Evolutionary conservation across 2,329 filamentous ascomycete genomes (phyloP).

Genomic region (Clarireedia homoeocarpa): DNA sequence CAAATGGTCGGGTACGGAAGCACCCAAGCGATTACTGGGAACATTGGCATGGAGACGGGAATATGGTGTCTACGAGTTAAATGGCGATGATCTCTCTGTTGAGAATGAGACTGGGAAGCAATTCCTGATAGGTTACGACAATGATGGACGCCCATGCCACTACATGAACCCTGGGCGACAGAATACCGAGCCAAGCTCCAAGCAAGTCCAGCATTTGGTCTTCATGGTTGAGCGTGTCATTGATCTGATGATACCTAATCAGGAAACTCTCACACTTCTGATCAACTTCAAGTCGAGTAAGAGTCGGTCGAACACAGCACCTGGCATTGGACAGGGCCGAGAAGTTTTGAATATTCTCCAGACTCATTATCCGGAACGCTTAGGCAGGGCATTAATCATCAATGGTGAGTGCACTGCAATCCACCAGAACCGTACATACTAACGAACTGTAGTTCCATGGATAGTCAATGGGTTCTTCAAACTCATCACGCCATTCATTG

Average conservation of each 20-base stretch:
- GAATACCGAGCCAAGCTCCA: slow-evolving; percentile 79
- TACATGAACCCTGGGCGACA: slow-evolving; percentile 86
- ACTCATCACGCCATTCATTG: slow-evolving; percentile 91
- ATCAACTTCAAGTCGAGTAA: slow-evolving; percentile 86
- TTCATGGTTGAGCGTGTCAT: slow-evolving; percentile 91
- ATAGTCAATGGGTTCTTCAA: slow-evolving; percentile 93
- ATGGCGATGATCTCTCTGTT: slow-evolving; percentile 78
- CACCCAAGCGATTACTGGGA: slow-evolving; percentile 68
- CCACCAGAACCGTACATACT: slow-evolving; percentile 8
- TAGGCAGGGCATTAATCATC: slow-evolving; percentile 82
- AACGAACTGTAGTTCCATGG: slow-evolving; percentile 62
- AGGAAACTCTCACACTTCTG: slow-evolving; percentile 78
- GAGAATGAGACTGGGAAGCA: slow-evolving; percentile 98
- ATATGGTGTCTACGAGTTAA: slow-evolving; percentile 70
- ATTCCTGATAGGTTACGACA: slow-evolving; percentile 81
- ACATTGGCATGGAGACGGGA: slow-evolving; percentile 86
- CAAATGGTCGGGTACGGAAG: slow-evolving; percentile 75
- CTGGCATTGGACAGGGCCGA: slow-evolving; percentile 66
- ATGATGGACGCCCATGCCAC: slow-evolving; percentile 74
- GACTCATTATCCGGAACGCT: slow-evolving; percentile 87
- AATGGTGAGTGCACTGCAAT: slow-evolving; percentile 53
- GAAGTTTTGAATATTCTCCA: slow-evolving; percentile 89
- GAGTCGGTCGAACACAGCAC: slow-evolving; percentile 62
- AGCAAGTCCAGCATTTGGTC: slow-evolving; percentile 88
- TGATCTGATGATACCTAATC: slow-evolving; percentile 77